These are phyloP conservation scores for Yamadazyma friedrichii DNA, from an alignment of 1,139 yeast genomes.

Conservation along the genomic window DNA sequence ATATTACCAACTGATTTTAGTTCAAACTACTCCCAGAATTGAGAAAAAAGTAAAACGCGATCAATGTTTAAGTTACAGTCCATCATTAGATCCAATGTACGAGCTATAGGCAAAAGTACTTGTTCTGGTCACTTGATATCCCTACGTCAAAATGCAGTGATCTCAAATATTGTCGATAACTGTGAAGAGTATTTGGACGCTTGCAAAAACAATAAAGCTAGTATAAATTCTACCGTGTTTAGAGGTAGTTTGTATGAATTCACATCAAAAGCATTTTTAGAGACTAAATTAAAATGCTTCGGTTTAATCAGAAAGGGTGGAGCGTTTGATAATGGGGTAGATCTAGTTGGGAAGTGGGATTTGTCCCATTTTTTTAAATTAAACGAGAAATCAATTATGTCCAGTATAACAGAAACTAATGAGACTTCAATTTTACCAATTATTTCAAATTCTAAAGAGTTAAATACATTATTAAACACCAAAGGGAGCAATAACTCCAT, in stretches of 20 bases:
- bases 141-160: not conserved
- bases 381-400: constrained; percentile 10
- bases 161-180: not conserved
- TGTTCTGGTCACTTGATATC: too few species aligned
- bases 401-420: not conserved
- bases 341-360: constrained; percentile 63
- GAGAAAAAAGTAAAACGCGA: not conserved
- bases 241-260: constrained; percentile 72
- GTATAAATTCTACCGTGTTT: constrained; percentile 47
- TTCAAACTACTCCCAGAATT: too few species aligned
- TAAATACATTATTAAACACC: constrained; percentile 9
- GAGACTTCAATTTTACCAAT: constrained; percentile 13
- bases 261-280: constrained; percentile 48
- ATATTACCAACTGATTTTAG: too few species aligned
- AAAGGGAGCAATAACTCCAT: constrained; percentile 10
- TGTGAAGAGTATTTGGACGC: constrained; percentile 26
- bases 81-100: too few species aligned
- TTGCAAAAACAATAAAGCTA: constrained; percentile 23
- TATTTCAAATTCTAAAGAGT: constrained; percentile 18
- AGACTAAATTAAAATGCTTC: constrained; percentile 39
- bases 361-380: constrained; percentile 27
- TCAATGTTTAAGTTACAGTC: not conserved
- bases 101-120: too few species aligned
- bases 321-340: constrained; percentile 71
- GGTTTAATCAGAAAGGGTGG: constrained; percentile 55